Conservation (phyloP, 176 grass and related monocot genomes). For the Aegilops longissima region DNA sequence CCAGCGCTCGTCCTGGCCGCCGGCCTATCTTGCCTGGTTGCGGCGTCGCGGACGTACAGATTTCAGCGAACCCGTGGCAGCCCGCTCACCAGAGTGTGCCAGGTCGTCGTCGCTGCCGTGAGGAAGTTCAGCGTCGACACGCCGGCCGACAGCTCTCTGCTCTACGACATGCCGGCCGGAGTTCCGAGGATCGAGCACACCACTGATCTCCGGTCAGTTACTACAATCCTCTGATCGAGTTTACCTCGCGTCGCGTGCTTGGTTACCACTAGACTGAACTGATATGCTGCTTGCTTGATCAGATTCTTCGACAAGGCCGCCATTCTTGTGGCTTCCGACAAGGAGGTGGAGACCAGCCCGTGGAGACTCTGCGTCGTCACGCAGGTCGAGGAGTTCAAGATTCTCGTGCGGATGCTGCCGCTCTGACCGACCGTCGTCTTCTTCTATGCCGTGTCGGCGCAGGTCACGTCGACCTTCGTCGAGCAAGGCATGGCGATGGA, state of each 20-base stretch:
- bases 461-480: constrained; percentile 30
- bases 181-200: neutral
- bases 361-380: constrained; percentile 31
- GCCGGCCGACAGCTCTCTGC: neutral
- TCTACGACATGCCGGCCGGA: neutral
- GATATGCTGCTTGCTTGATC: neutral
- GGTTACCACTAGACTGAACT: no score
- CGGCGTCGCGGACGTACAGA: neutral
- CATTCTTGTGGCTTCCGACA: neutral
- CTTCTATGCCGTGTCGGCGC: constrained; percentile 25
- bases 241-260: no score
- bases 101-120: constrained; percentile 21
- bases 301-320: constrained; percentile 40
- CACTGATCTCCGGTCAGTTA: neutral
- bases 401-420: constrained; percentile 30
- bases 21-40: neutral
- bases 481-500: constrained; percentile 36
- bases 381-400: constrained; percentile 36
- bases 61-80: constrained; percentile 11
- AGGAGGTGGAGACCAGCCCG: neutral
- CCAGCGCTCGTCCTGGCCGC: constrained; percentile 7
- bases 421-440: constrained; percentile 12
- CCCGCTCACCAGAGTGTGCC: constrained; percentile 21
- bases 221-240: neutral
- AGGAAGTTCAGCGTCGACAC: neutral